These are phyloP conservation scores for Aschersonia sp. DNA, from an alignment of 2,329 filamentous ascomycete species.

Conservation along the genomic window DNA sequence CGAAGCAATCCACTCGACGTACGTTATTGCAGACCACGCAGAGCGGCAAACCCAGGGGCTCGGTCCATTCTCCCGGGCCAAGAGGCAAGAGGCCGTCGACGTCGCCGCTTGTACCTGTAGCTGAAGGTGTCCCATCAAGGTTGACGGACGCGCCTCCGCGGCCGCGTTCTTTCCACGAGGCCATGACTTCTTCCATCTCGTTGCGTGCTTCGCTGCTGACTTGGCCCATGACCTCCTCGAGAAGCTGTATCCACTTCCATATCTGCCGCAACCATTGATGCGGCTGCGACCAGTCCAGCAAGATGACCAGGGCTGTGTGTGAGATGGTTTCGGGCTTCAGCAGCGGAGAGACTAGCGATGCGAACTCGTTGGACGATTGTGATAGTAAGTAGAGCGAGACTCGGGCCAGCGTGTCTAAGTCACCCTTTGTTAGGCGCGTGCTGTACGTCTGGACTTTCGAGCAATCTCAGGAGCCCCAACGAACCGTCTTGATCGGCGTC, in stretches of 20 bases:
- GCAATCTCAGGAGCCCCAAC: conserved; percentile 4
- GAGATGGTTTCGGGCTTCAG: conserved; percentile 72
- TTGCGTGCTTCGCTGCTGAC: conserved; percentile 65
- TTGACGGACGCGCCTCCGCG: conserved; percentile 47
- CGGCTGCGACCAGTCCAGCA: conserved; percentile 92
- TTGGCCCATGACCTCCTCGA: conserved; percentile 62
- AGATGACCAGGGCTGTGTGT: conserved; percentile 73
- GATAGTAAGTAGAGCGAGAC: conserved; percentile 80
- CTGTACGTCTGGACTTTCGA: too few species aligned
- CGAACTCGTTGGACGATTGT: conserved; percentile 71
- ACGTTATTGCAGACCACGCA: conserved; percentile 96
- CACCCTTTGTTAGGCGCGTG: neutral
- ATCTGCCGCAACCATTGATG: conserved; percentile 86
- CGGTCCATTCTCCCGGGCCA: conserved; percentile 86
- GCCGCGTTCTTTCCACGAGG: conserved; percentile 62
- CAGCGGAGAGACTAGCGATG: conserved; percentile 68
- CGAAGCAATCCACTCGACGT: conserved; percentile 17
- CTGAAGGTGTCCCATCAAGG: conserved; percentile 44
- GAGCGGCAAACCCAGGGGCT: conserved; percentile 70
- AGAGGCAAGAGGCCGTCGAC: conserved; percentile 59
- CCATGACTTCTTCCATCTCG: conserved; percentile 77
- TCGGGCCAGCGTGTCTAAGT: conserved; percentile 71
- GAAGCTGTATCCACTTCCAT: conserved; percentile 74
- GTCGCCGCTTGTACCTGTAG: conserved; percentile 38
- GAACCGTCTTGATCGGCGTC: conserved; percentile 86